Base-by-base conservation (phyloP, 2,329 filamentous ascomycete genomes). In the Amauroascus niger region DNA sequence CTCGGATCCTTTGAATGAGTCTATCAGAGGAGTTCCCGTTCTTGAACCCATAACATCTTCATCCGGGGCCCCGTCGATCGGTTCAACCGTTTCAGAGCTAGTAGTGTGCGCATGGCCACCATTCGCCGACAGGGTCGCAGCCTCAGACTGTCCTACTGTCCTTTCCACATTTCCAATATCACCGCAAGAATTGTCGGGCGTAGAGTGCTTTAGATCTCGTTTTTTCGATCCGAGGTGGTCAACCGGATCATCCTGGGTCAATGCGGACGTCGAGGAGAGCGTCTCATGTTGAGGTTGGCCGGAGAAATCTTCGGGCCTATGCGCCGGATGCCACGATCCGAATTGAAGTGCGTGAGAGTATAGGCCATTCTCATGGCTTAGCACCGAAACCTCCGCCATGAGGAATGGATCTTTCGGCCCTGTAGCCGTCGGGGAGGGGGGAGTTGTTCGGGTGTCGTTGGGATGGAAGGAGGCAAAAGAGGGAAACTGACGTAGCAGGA, bases 251-350 rank as follows among this genome's bases (percentile, higher is more conserved):
- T 1, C 28, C 20, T 20, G 33, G 20, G 32, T 8, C 24, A 37
- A n/a, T 8, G 11, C 9, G 14, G 13, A 20, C 14, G n/a, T 20
- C 4, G 28, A 35, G 24, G 22, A n/a, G 32, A 16, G 46, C 2
- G 14, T 1, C 13, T 50, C 37, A 13, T 40, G 16, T 13, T 3
- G 33, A 30, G 3, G 1, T 8, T 14, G 8, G 16, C 18, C 28
- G n/a, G 30, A 45, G n/a, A 20, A 6, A 40, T 62, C 57, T 22
- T 79, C 72, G 35, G 74, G 72, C 62, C 76, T 69, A 56, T 78
- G 65, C 18, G 79, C 78, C 43, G 79, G 78, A 69, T 81, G 77
- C 79, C 79, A 81, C 18, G 74, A 73, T 52, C 71, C 63, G 11
- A 60, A 47, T 47, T 60, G 56, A 52, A 49, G 30, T 41, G 55